These are phyloP conservation scores for Penicillium herquei DNA, from an alignment of 495 filamentous ascomycete genomes.

Conservation along the genomic window DNA sequence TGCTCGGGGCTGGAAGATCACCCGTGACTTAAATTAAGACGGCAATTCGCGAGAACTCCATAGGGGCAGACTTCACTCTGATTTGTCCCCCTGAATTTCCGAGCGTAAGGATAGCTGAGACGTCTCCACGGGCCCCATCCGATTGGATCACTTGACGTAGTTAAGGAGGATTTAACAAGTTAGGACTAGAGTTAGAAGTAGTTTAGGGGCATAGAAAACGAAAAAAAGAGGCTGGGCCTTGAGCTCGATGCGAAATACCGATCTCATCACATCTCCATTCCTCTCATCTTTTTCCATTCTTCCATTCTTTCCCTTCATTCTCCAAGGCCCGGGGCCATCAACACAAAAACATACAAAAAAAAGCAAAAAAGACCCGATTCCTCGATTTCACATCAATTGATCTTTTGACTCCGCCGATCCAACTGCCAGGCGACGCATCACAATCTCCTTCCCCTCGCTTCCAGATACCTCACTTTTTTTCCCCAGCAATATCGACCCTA, in stretches of 20 bases:
- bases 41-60: too few species aligned
- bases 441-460: slow-evolving; percentile 25
- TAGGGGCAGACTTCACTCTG: too few species aligned
- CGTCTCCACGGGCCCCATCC: slow-evolving; percentile 18
- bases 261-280: not conserved
- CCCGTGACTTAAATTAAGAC: too few species aligned
- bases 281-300: slow-evolving; percentile 4
- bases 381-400: not conserved
- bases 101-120: slow-evolving; percentile 19
- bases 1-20: too few species aligned
- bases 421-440: slow-evolving; percentile 33
- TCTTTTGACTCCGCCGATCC: not conserved
- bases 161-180: slow-evolving; percentile 14
- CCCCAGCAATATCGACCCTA: too few species aligned
- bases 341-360: not conserved
- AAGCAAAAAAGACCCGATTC: not conserved
- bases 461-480: slow-evolving; percentile 9
- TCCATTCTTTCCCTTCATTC: slow-evolving; percentile 18
- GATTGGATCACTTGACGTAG: slow-evolving; percentile 20
- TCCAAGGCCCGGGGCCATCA: not conserved
- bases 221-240: not conserved
- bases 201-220: too few species aligned
- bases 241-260: too few species aligned
- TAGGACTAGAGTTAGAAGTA: too few species aligned
- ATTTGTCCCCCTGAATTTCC: not conserved